Conservation (phyloP, 2,329 filamentous ascomycete genomes). For the Chaetothyriales sp. region DNA sequence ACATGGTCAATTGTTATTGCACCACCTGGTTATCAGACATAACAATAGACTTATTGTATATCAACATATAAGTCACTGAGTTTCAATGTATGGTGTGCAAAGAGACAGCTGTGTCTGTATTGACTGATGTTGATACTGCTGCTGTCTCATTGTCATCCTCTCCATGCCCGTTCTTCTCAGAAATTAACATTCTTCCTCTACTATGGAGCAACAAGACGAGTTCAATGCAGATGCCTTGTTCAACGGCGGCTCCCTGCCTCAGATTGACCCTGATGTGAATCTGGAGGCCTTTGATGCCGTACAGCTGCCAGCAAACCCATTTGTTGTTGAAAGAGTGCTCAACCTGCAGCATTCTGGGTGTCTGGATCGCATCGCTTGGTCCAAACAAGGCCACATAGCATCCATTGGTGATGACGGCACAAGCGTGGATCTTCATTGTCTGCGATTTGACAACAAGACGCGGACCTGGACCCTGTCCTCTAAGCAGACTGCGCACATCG, state of each 20-base stretch:
- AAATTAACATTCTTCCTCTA: not conserved
- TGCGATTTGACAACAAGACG: slow-evolving; percentile 7
- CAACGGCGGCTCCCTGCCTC: slow-evolving; percentile 2
- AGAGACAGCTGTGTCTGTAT: not conserved
- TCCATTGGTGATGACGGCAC: slow-evolving; percentile 13
- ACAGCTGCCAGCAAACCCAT: slow-evolving; percentile 6
- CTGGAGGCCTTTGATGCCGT: slow-evolving; percentile 7
- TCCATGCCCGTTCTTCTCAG: not conserved
- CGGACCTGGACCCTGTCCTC: slow-evolving; percentile 7
- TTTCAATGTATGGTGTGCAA: no score
- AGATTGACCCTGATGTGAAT: slow-evolving; percentile 5
- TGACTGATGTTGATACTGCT: not conserved
- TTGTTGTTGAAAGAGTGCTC: slow-evolving; percentile 8
- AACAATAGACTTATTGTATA: no score
- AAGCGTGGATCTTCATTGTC: slow-evolving; percentile 10
- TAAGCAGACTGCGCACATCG: slow-evolving; percentile 8
- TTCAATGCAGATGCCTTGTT: slow-evolving; percentile 11
- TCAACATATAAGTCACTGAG: no score
- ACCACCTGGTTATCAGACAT: no score
- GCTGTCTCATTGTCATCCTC: not conserved
- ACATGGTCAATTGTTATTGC: no score
- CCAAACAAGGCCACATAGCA: slow-evolving; percentile 14
- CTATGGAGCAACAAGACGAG: not conserved
- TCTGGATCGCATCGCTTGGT: slow-evolving; percentile 12
- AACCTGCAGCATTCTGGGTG: slow-evolving; percentile 11